Percentiles rank a stretch among this genome's conserved stretches.
These are phyloP conservation scores for Pseudogymnoascus sp. DNA, from an alignment of 2,329 filamentous ascomycete species.

Conservation along the genomic window DNA sequence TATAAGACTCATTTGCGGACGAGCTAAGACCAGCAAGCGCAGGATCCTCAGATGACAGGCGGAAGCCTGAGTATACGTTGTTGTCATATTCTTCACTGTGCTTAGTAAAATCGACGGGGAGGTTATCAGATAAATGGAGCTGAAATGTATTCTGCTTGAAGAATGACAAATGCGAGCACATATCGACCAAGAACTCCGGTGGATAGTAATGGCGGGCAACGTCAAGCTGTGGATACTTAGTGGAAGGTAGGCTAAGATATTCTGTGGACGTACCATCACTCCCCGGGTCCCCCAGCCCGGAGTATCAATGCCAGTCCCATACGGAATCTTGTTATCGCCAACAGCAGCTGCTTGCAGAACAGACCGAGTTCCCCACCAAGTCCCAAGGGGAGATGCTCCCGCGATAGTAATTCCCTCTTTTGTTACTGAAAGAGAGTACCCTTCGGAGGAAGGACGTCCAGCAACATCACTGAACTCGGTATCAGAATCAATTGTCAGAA, in stretches of 20 bases:
- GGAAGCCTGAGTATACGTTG: slow-evolving; percentile 42
- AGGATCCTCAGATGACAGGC: slow-evolving; percentile 41
- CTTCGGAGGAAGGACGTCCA: slow-evolving; percentile 40
- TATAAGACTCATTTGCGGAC: slow-evolving; percentile 46
- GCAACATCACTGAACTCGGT: slow-evolving; percentile 36
- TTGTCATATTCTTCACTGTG: slow-evolving; percentile 36
- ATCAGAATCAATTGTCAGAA: slow-evolving; percentile 38
- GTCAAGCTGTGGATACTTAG: slow-evolving; percentile 35
- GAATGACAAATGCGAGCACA: slow-evolving; percentile 52
- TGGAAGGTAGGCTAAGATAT: not conserved
- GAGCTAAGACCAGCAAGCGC: slow-evolving; percentile 42
- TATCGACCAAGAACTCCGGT: slow-evolving; percentile 43
- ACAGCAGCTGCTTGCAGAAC: slow-evolving; percentile 43
- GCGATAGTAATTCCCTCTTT: slow-evolving; percentile 36
- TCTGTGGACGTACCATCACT: slow-evolving; percentile 30
- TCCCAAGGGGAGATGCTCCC: slow-evolving; percentile 46
- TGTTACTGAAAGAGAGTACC: slow-evolving; percentile 38
- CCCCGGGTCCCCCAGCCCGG: slow-evolving; percentile 44
- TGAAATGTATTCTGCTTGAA: slow-evolving; percentile 54
- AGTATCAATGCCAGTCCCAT: slow-evolving; percentile 38
- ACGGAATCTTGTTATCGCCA: slow-evolving; percentile 30
- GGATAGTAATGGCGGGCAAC: slow-evolving; percentile 49
- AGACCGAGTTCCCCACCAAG: slow-evolving; percentile 50
- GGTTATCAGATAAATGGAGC: slow-evolving; percentile 49
- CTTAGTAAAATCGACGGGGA: slow-evolving; percentile 40